These are phyloP conservation scores for Parathielavia hyrcaniae DNA, from an alignment of 495 filamentous ascomycete species.

Conservation along the genomic window DNA sequence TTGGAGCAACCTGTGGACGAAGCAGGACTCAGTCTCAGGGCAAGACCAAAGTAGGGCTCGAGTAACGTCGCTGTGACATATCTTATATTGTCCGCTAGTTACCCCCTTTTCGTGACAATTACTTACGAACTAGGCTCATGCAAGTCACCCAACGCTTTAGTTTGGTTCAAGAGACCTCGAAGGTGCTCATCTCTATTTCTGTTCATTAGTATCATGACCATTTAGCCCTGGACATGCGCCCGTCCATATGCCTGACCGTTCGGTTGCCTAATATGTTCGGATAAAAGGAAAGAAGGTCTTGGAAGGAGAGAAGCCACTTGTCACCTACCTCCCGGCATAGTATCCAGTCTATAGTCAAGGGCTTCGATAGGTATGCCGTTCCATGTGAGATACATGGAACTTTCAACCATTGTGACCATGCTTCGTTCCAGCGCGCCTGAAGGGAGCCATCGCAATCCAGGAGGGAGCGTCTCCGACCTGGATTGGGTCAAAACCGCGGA, in stretches of 20 bases:
- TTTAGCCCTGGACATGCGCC: conserved; percentile 28
- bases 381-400: neutral
- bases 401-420: neutral
- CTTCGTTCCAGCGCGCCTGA: neutral
- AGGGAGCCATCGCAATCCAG: conserved; percentile 3
- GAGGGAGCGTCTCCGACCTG: conserved; percentile 21
- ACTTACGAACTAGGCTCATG: neutral
- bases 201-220: conserved; percentile 25
- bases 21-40: neutral
- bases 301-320: neutral
- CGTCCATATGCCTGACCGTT: conserved; percentile 15
- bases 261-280: conserved; percentile 28
- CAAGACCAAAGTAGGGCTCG: too few relatives aligned
- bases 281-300: conserved; percentile 24
- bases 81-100: conserved; percentile 6
- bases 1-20: neutral
- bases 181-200: conserved; percentile 20
- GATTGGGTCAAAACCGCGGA: conserved; percentile 24
- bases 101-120: neutral
- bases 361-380: conserved; percentile 12
- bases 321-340: neutral
- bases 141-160: conserved; percentile 8
- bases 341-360: neutral
- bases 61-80: conserved; percentile 15
- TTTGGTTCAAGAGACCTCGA: conserved; percentile 27